Conservation (phyloP, 805 yeast genomes). For the Yarrowia divulgata region DNA sequence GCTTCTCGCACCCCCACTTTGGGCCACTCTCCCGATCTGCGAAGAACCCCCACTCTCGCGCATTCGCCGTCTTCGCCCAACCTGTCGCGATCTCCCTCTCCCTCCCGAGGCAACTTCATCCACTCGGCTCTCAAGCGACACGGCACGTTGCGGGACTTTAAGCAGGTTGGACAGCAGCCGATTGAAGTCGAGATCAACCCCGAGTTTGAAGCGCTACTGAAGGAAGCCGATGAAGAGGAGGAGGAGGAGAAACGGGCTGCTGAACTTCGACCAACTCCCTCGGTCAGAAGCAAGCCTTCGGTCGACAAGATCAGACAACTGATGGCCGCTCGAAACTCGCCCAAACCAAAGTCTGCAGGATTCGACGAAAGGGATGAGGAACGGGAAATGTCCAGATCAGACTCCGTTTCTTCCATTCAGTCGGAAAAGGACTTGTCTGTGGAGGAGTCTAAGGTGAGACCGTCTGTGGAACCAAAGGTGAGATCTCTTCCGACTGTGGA, state of each 20-base stretch:
- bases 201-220: slow-evolving; percentile 18
- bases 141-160: slow-evolving; percentile 40
- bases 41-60: slow-evolving; percentile 1
- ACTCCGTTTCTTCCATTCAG: slow-evolving; percentile 18
- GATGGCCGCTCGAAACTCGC: slow-evolving; percentile 37
- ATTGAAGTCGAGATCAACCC: slow-evolving; percentile 14
- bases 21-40: slow-evolving; percentile 15
- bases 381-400: neutral
- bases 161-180: slow-evolving; percentile 18
- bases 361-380: neutral
- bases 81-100: slow-evolving; percentile 42
- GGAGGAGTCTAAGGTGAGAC: neutral
- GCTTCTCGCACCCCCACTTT: slow-evolving; percentile 4
- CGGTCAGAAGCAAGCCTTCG: slow-evolving; percentile 30
- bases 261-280: neutral
- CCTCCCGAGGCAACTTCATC: slow-evolving; percentile 45
- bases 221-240: slow-evolving; percentile 21
- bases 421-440: slow-evolving; percentile 12
- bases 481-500: slow-evolving; percentile 22
- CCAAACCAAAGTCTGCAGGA: neutral
- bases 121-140: slow-evolving; percentile 47
- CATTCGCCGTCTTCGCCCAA: slow-evolving; percentile 20
- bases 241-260: slow-evolving; percentile 3
- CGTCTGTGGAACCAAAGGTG: neutral
- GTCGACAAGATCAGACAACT: slow-evolving; percentile 33